phyloP scores from a whole-genome alignment of 441 rosid genomes.

The Capsella rubella region DNA sequence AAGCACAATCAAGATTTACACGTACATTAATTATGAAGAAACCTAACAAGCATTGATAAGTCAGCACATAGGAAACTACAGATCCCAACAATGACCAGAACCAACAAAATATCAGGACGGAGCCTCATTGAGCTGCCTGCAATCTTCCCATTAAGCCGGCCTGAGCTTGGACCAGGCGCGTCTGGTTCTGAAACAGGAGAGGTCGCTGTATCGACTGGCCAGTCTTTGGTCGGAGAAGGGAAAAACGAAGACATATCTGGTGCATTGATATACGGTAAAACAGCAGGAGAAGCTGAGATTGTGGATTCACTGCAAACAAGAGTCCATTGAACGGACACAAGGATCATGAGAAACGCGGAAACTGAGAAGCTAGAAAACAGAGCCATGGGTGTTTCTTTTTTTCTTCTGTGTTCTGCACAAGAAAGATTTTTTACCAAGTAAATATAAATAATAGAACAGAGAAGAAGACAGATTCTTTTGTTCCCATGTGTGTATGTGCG shows the following conservation, averaged over 20 bases:
- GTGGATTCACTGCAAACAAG: conserved; percentile 46
- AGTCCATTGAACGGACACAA: conserved; percentile 44
- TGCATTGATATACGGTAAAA: conserved; percentile 53
- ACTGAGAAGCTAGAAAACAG: conserved; percentile 36
- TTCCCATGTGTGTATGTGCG: conserved; percentile 34
- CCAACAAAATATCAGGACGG: conserved; percentile 31
- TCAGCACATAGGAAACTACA: conserved; percentile 26
- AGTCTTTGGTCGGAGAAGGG: conserved; percentile 55
- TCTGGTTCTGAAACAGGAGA: conserved; percentile 53
- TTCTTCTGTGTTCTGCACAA: conserved; percentile 42
- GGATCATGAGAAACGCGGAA: conserved; percentile 38
- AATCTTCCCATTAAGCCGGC: conserved; percentile 59
- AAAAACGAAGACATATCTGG: conserved; percentile 73
- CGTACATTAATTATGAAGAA: conserved; percentile 15
- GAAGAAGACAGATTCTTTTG: conserved; percentile 35
- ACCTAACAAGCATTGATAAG: neutral
- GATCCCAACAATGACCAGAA: conserved; percentile 36
- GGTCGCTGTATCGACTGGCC: conserved; percentile 45
- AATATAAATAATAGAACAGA: conserved; percentile 27
- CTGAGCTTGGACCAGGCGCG: conserved; percentile 58
- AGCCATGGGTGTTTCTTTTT: conserved; percentile 52
- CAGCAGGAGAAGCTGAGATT: conserved; percentile 65
- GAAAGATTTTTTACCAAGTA: conserved; percentile 41
- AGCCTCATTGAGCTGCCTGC: conserved; percentile 43
- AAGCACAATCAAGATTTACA: conserved; percentile 24